Conservation (phyloP, 495 filamentous ascomycete genomes). For the Neurospora sp. region DNA sequence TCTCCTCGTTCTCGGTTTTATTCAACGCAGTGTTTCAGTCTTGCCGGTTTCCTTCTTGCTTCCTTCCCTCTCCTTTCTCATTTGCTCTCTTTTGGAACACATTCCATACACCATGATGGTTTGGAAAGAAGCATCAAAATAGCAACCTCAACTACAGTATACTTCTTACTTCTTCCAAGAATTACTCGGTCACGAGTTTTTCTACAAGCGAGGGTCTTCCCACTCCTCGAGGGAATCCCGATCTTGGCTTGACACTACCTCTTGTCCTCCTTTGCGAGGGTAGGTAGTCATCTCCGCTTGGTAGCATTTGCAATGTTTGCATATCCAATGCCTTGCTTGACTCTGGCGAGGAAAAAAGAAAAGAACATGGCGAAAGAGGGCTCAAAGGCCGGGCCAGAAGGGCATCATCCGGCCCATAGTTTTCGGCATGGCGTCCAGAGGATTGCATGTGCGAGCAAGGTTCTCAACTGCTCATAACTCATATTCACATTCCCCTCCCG, state of each 20-base stretch:
- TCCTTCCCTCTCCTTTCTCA: background rate
- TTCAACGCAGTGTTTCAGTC: background rate
- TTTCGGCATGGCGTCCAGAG: background rate
- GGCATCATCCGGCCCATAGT: background rate
- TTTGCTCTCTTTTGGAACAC: background rate
- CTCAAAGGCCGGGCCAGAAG: background rate
- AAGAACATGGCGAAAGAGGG: background rate
- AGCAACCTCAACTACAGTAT: background rate
- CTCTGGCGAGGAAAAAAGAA: background rate
- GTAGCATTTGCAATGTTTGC: background rate
- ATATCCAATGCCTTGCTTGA: background rate
- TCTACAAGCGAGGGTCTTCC: background rate
- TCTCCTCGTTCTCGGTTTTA: background rate
- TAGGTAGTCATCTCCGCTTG: background rate
- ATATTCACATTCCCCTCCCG: background rate
- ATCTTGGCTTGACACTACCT: background rate
- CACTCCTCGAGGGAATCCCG: background rate
- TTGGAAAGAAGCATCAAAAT: background rate
- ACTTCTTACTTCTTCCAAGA: background rate
- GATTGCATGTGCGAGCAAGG: background rate
- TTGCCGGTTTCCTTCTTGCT: background rate
- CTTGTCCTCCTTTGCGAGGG: background rate
- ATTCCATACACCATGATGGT: background rate
- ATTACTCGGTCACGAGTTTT: background rate
- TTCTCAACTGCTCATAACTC: background rate